These are phyloP conservation scores for Aspergillus unguis DNA, from an alignment of 2,329 filamentous ascomycete genomes.

Conservation along the genomic window DNA sequence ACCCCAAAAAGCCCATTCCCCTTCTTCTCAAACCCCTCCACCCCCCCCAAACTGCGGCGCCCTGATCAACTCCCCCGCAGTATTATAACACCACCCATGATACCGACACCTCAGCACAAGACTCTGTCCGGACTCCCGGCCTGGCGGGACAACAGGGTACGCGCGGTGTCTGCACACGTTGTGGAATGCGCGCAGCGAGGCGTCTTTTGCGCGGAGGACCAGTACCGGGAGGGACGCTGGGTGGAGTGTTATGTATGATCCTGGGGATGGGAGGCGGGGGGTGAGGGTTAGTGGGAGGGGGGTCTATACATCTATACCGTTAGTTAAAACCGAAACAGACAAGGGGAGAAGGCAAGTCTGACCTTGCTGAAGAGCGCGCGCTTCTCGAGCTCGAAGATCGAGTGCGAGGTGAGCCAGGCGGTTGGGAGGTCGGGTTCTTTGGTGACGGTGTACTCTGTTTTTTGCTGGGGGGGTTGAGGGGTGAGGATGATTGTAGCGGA, in stretches of 20 bases:
- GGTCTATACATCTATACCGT: conserved; percentile 17
- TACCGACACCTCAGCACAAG: conserved; percentile 58
- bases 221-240: conserved; percentile 58
- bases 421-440: conserved; percentile 44
- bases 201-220: conserved; percentile 50
- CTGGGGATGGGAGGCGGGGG: conserved; percentile 49
- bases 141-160: conserved; percentile 53
- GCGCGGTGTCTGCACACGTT: conserved; percentile 62
- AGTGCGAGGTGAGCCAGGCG: conserved; percentile 38
- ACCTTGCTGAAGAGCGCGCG: conserved; percentile 51
- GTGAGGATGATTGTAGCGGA: background rate
- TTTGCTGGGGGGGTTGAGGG: background rate
- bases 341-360: conserved; percentile 12
- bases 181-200: conserved; percentile 58
- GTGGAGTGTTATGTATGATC: conserved; percentile 57
- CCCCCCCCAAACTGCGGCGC: conserved; percentile 57
- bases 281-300: conserved; percentile 39
- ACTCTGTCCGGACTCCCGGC: conserved; percentile 48
- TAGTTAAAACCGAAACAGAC: too few species aligned
- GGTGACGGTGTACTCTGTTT: conserved; percentile 19
- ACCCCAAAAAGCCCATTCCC: conserved; percentile 53
- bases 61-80: conserved; percentile 57
- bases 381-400: conserved; percentile 48
- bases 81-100: conserved; percentile 62
- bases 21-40: conserved; percentile 55